A percentile compares a stretch with the other conserved stretches of the same genome.
Evolutionary conservation across 2,329 filamentous ascomycete species (phyloP).

Genomic region (Ophiostoma himal-ulmi): DNA sequence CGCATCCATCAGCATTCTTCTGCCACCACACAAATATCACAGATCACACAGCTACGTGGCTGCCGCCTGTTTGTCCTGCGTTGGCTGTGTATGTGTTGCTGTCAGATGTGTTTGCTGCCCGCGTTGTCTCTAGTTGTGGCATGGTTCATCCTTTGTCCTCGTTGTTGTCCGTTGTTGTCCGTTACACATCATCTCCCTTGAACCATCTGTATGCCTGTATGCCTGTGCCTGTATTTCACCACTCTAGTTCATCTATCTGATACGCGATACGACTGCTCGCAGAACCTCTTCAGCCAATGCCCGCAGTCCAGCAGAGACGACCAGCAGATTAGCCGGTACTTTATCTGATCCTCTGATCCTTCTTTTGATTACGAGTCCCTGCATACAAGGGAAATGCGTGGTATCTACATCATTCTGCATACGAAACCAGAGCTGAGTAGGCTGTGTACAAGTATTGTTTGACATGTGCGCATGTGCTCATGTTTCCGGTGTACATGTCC

Average conservation of each 20-base stretch:
- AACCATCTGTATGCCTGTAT: background rate
- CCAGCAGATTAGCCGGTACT: background rate
- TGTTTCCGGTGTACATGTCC: background rate
- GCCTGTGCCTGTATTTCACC: background rate
- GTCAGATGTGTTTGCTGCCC: background rate
- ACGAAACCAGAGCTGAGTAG: background rate
- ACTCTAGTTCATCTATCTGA: background rate
- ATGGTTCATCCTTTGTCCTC: background rate
- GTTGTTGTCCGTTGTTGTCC: background rate
- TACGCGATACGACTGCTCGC: background rate
- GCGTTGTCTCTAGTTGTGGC: background rate
- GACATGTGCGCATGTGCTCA: background rate
- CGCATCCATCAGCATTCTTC: background rate
- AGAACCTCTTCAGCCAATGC: background rate
- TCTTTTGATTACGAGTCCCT: background rate
- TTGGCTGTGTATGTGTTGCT: background rate
- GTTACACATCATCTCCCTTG: constrained; percentile 1
- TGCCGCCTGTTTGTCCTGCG: background rate
- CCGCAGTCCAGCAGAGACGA: background rate
- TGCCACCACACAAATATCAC: background rate
- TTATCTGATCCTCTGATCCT: background rate
- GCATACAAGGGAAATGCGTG: background rate
- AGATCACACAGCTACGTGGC: constrained; percentile 3
- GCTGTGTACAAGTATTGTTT: background rate
- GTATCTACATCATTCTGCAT: background rate